Percentiles rank a stretch among this genome's conserved stretches.
Conservation (phyloP, 257 asterid genomes). For the Paraleonurus japonicus region DNA sequence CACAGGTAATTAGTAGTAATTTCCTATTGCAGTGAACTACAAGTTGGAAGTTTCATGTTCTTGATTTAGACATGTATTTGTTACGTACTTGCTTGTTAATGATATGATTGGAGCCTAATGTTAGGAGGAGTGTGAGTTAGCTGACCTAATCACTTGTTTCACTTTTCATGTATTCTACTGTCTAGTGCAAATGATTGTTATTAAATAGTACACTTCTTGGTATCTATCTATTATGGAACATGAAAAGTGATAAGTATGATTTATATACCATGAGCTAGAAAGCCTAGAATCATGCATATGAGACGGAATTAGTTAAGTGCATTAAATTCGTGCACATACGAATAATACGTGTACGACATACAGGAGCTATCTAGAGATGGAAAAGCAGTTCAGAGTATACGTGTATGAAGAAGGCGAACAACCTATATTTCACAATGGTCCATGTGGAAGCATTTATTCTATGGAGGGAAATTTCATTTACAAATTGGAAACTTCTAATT, state of each 20-base stretch:
- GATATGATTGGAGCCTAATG: not conserved
- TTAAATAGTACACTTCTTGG: not conserved
- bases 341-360: not conserved
- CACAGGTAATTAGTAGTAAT: conserved; percentile 48
- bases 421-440: conserved; percentile 89
- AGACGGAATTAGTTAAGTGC: not conserved
- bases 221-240: not conserved
- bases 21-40: not conserved
- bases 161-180: not conserved
- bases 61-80: not conserved
- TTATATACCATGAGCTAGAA: not conserved
- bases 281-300: not conserved
- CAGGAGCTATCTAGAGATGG: conserved; percentile 97
- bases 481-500: conserved; percentile 57
- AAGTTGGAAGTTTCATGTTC: not conserved
- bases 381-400: conserved; percentile 62
- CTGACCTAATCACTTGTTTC: not conserved
- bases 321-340: not conserved
- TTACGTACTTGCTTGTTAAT: not conserved
- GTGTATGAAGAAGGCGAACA: conserved; percentile 94
- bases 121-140: not conserved
- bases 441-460: conserved; percentile 84
- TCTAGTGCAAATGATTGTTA: not conserved
- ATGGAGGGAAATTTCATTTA: conserved; percentile 85
- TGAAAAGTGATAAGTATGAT: not conserved